These are phyloP conservation scores for Clonostachys rhizophaga DNA, from an alignment of 2,329 filamentous ascomycete species.

Conservation along the genomic window DNA sequence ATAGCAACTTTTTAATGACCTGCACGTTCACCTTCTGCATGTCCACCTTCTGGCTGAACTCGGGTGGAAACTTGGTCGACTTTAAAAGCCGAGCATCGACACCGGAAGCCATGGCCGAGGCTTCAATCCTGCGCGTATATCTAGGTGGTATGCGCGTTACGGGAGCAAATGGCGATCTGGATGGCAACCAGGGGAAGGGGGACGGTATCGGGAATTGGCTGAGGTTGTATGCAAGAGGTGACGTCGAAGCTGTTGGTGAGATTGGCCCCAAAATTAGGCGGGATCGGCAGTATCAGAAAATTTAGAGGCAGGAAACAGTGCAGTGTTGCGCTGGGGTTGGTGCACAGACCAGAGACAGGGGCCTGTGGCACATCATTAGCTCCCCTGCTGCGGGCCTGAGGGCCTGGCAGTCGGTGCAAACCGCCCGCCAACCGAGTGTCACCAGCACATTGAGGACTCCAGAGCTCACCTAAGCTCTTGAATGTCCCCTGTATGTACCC, in stretches of 20 bases:
- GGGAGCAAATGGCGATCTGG: neutral
- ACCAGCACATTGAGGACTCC: neutral
- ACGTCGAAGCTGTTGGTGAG: slow-evolving; percentile 1
- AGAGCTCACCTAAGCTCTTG: too few species aligned
- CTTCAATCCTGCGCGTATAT: neutral
- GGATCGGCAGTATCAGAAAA: too few species aligned
- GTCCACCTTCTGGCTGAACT: slow-evolving; percentile 95
- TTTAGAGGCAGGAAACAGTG: neutral
- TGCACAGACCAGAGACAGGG: neutral
- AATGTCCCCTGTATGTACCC: too few species aligned
- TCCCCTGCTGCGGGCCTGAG: neutral
- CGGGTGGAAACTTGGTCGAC: slow-evolving; percentile 87
- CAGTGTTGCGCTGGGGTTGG: neutral
- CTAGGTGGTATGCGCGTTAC: neutral
- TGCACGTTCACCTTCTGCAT: slow-evolving; percentile 96
- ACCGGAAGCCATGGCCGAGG: slow-evolving; percentile 64
- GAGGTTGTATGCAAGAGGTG: neutral
- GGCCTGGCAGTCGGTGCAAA: neutral
- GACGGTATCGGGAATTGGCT: neutral
- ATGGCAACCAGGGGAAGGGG: neutral
- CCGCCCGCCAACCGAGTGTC: neutral
- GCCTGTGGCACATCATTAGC: neutral
- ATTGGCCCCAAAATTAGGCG: neutral
- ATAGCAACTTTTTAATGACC: slow-evolving; percentile 85
- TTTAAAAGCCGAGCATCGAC: slow-evolving; percentile 87